Percentiles rank a stretch among this genome's conserved stretches.
These are phyloP conservation scores for Fraxinus velutina DNA, from an alignment of 305 asterid species.

Conservation along the genomic window DNA sequence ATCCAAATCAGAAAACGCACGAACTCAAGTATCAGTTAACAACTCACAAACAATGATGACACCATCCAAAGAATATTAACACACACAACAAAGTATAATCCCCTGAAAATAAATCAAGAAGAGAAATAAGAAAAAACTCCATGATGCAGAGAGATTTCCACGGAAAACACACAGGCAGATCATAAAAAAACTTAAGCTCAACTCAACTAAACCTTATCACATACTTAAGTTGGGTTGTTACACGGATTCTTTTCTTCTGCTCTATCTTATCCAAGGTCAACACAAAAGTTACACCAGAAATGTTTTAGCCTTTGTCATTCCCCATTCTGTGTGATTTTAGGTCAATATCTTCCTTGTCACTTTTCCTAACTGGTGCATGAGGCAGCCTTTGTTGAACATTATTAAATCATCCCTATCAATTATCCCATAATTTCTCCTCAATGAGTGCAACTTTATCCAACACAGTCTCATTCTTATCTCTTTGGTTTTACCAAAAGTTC, in stretches of 20 bases:
- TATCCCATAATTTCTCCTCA: neutral
- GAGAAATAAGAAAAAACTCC: neutral
- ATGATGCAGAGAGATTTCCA: neutral
- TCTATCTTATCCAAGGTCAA: neutral
- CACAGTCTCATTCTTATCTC: neutral
- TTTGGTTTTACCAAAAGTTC: neutral
- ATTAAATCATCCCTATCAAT: neutral
- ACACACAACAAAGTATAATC: slow-evolving; percentile 9
- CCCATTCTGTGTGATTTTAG: neutral
- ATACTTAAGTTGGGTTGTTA: neutral
- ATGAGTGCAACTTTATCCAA: neutral
- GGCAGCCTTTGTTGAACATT: neutral
- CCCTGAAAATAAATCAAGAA: slow-evolving; percentile 3
- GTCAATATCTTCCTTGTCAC: neutral
- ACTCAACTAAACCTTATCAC: neutral
- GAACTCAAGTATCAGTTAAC: slow-evolving; percentile 14
- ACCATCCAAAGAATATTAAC: slow-evolving; percentile 15
- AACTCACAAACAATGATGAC: neutral
- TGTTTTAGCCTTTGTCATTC: neutral
- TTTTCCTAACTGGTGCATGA: neutral
- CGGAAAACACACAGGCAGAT: neutral
- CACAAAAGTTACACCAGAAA: neutral
- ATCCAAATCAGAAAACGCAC: neutral
- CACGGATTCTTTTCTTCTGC: neutral
- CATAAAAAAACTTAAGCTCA: neutral